These are phyloP conservation scores for Aspergillus asperescens DNA, from an alignment of 495 filamentous ascomycete genomes.

Conservation along the genomic window DNA sequence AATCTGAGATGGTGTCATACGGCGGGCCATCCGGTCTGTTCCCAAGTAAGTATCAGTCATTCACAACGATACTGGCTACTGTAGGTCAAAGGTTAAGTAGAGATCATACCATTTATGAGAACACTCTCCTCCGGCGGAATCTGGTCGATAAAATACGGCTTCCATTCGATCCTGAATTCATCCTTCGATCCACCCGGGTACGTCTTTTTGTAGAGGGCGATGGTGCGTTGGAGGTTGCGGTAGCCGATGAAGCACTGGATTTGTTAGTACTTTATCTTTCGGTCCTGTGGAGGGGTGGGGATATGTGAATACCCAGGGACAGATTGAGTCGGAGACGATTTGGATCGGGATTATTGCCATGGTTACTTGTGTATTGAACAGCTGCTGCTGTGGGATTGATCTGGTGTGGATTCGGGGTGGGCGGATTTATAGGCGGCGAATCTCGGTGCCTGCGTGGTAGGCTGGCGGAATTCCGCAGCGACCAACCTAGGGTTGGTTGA, in stretches of 20 bases:
- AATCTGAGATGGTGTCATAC: slow-evolving; percentile 15
- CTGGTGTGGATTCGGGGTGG: not conserved
- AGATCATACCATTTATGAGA: slow-evolving; percentile 7
- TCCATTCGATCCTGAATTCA: slow-evolving; percentile 55
- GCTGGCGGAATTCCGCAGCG: slow-evolving; percentile 7
- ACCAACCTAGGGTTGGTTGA: too few species aligned
- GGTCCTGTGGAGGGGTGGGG: too few species aligned
- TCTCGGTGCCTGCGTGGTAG: not conserved
- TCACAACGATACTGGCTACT: too few species aligned
- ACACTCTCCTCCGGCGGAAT: slow-evolving; percentile 40
- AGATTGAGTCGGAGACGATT: slow-evolving; percentile 61
- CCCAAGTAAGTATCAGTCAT: not conserved
- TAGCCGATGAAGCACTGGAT: slow-evolving; percentile 64
- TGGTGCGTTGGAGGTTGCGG: slow-evolving; percentile 55
- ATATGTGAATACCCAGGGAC: slow-evolving; percentile 48
- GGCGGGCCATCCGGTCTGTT: slow-evolving; percentile 22
- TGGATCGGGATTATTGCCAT: slow-evolving; percentile 64
- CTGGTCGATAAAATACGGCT: slow-evolving; percentile 63
- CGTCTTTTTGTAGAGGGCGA: slow-evolving; percentile 49
- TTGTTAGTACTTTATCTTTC: not conserved
- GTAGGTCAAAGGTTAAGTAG: not conserved
- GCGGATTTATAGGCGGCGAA: not conserved
- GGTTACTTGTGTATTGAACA: too few species aligned
- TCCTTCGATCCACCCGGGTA: slow-evolving; percentile 50
- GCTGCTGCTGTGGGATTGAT: too few species aligned